Evolutionary conservation across 805 yeast genomes (phyloP).

Genomic region (Schizosaccharomyces osmophilus): DNA sequence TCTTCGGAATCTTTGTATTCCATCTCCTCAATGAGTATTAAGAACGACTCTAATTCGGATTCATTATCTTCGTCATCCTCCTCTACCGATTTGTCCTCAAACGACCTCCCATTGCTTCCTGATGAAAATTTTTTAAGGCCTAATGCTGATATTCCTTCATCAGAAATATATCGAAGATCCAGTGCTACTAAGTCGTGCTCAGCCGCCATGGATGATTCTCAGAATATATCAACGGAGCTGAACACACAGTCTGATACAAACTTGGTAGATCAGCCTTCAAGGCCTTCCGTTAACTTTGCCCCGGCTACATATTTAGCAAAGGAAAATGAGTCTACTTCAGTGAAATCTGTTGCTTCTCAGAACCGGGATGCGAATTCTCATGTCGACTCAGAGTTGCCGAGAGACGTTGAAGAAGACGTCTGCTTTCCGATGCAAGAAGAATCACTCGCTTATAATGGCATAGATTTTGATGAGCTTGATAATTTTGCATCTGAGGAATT

Average conservation of each 20-base stretch:
- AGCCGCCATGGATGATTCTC: background rate
- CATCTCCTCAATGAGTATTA: slow-evolving; percentile 8
- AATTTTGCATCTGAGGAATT: slow-evolving; percentile 22
- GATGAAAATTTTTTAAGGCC: background rate
- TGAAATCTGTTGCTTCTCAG: background rate
- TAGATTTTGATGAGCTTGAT: slow-evolving; percentile 76
- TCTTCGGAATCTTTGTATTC: slow-evolving; percentile 7
- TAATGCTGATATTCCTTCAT: background rate
- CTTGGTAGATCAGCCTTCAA: background rate
- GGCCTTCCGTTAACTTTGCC: background rate
- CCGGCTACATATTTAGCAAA: background rate
- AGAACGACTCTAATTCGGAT: slow-evolving; percentile 17
- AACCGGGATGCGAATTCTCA: background rate
- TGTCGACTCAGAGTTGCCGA: slow-evolving; percentile 12
- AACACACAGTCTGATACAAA: background rate
- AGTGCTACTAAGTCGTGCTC: background rate
- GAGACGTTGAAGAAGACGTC: slow-evolving; percentile 90
- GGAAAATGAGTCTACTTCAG: too few relatives aligned
- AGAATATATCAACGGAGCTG: background rate
- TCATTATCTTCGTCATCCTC: slow-evolving; percentile 31
- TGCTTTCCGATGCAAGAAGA: slow-evolving; percentile 75
- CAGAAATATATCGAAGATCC: background rate
- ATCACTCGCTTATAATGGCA: slow-evolving; percentile 31
- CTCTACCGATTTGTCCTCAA: slow-evolving; percentile 1
- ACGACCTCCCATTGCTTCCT: background rate